phyloP scores from a whole-genome alignment of 129 eudicot genomes.

The Oenanthe sinensis region DNA sequence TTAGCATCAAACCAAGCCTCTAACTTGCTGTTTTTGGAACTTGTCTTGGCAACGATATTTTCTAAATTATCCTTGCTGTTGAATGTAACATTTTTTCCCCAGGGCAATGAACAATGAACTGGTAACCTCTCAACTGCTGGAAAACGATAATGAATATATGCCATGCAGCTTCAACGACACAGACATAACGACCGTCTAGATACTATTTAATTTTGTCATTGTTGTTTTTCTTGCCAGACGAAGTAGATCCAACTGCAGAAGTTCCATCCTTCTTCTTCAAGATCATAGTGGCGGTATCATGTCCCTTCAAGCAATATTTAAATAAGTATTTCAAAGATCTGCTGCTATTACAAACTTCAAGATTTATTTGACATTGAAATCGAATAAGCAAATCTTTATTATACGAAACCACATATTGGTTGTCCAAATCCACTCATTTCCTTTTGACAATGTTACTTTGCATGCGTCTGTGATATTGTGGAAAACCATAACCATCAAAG shows the following conservation, averaged over 20 bases:
- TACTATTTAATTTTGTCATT: too few species aligned
- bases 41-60: neutral
- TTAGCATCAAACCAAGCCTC: neutral
- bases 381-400: neutral
- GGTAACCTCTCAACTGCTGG: neutral
- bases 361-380: neutral
- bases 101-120: neutral
- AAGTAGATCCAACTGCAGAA: neutral
- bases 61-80: neutral
- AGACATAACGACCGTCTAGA: neutral
- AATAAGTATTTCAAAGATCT: neutral
- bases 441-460: neutral
- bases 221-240: too few species aligned
- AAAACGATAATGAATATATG: neutral
- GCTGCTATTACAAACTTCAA: neutral
- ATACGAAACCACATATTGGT: neutral
- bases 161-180: neutral
- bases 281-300: neutral
- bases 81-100: neutral
- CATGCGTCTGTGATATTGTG: neutral
- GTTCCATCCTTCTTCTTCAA: neutral
- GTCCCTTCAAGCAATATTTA: constrained; percentile 1
- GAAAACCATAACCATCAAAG: neutral
- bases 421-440: neutral
- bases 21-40: neutral